phyloP scores from a whole-genome alignment of 129 eudicot genomes.

The Lactuca sativa region DNA sequence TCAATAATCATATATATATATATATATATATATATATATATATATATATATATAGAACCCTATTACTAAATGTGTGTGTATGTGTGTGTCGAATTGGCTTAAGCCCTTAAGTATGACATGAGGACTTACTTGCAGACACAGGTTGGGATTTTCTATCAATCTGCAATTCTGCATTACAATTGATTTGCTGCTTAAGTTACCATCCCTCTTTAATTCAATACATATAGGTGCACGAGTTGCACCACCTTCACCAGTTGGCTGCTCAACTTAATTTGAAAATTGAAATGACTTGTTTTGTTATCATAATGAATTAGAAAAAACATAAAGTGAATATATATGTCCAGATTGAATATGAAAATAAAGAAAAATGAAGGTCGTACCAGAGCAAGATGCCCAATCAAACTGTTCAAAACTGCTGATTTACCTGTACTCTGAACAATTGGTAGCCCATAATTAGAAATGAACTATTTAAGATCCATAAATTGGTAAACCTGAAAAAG shows the following conservation, averaged over 20 bases:
- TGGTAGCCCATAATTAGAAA: conserved; percentile 23
- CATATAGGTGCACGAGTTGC: conserved; percentile 87
- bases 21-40: no score
- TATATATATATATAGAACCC: no score
- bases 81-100: no score
- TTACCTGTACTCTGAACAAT: conserved; percentile 90
- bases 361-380: conserved; percentile 41
- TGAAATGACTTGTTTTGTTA: not conserved
- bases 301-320: not conserved
- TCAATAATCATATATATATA: no score
- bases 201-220: conserved; percentile 76
- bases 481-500: no score
- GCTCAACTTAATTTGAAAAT: conserved; percentile 13
- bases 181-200: conserved; percentile 77
- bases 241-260: conserved; percentile 48
- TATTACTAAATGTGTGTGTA: no score
- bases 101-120: no score
- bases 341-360: not conserved
- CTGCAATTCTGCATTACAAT: no score
- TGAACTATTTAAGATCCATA: no score
- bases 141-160: no score
- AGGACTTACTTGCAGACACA: no score
- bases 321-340: not conserved
- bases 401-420: conserved; percentile 97
- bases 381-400: conserved; percentile 97